phyloP scores from a whole-genome alignment of 2,329 filamentous ascomycete species.

The Dactylonectria estremocensis region DNA sequence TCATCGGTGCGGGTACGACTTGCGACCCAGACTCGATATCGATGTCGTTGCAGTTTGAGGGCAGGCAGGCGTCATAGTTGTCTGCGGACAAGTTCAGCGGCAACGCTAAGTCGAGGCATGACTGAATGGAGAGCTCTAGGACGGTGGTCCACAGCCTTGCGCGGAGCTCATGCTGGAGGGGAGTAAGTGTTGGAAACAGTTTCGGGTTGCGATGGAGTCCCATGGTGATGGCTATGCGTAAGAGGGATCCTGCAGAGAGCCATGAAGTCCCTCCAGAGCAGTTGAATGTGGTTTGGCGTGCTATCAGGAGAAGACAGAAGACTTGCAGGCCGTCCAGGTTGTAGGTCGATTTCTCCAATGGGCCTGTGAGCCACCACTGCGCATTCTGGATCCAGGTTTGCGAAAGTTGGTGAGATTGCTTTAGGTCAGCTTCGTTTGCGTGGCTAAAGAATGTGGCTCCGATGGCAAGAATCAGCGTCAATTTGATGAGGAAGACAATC shows the following conservation, averaged over 20 bases:
- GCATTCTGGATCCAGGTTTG: constrained; percentile 48
- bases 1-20: constrained; percentile 17
- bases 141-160: constrained; percentile 46
- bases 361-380: constrained; percentile 47
- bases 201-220: constrained; percentile 44
- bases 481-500: constrained; percentile 40
- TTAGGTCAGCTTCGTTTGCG: constrained; percentile 33
- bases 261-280: constrained; percentile 46
- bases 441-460: constrained; percentile 43
- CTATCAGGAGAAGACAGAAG: constrained; percentile 43
- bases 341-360: constrained; percentile 45
- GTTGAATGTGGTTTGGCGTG: constrained; percentile 47
- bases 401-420: constrained; percentile 34
- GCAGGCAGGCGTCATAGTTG: constrained; percentile 40
- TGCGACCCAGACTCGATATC: constrained; percentile 36
- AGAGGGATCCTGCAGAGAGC: constrained; percentile 44
- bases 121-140: constrained; percentile 42
- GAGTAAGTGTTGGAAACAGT: constrained; percentile 39
- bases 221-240: constrained; percentile 47
- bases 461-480: constrained; percentile 42
- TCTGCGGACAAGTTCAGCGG: constrained; percentile 38
- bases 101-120: constrained; percentile 43
- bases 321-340: constrained; percentile 46
- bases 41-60: constrained; percentile 44
- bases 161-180: constrained; percentile 41